phyloP scores from a whole-genome alignment of 371 early-diverging fungal genomes.

The Chytridium lagenaria region DNA sequence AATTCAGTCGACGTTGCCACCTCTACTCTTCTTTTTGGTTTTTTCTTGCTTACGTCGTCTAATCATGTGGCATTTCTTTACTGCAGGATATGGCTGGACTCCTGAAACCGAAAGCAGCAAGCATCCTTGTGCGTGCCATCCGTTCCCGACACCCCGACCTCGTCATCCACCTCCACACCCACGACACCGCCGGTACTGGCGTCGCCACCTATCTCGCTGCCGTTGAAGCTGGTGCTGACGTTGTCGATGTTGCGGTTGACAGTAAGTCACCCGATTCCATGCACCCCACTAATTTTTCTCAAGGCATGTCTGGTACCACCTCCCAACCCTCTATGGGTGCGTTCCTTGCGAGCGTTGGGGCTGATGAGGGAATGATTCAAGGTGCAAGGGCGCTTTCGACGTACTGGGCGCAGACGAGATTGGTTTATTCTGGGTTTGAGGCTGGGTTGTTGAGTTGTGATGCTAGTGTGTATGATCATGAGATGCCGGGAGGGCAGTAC shows the following conservation, averaged over 20 bases:
- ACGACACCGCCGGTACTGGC: conserved; percentile 96
- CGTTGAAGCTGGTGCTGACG: conserved; percentile 90
- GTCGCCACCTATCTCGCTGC: conserved; percentile 93
- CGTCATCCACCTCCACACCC: conserved; percentile 95
- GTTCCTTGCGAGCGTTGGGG: conserved; percentile 75
- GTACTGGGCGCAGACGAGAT: conserved; percentile 95
- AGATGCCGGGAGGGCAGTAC: conserved; percentile 97
- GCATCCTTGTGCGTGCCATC: conserved; percentile 78
- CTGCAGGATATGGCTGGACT: conserved; percentile 97
- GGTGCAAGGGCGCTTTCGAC: conserved; percentile 81
- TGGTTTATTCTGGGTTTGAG: conserved; percentile 94
- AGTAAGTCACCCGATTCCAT: conserved; percentile 32
- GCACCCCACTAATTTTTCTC: neutral
- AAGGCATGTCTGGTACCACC: conserved; percentile 89
- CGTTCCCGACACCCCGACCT: conserved; percentile 87
- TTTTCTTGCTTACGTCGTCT: no score
- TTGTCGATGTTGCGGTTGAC: conserved; percentile 92
- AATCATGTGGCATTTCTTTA: no score
- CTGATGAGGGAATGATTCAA: conserved; percentile 82
- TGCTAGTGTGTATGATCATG: conserved; percentile 90
- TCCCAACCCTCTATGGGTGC: conserved; percentile 98
- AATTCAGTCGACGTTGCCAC: neutral
- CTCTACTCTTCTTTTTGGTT: neutral
- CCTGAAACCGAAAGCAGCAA: conserved; percentile 90
- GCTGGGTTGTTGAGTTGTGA: conserved; percentile 82